phyloP scores from a whole-genome alignment of 352 stramenopile species.

The Phytophthora europaea region DNA sequence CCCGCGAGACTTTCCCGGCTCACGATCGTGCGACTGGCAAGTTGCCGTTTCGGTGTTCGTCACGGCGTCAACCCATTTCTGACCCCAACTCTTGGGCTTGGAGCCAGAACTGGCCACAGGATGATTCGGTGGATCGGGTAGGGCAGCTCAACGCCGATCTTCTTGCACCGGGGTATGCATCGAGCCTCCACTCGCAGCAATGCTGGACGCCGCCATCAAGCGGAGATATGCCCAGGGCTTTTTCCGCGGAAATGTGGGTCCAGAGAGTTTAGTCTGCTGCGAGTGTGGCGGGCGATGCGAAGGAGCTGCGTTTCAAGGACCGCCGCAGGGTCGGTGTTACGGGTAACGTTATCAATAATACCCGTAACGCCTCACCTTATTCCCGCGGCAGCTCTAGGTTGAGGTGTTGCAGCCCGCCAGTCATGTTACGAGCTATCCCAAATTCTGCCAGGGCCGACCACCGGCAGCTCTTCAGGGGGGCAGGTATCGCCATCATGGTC shows the following conservation, averaged over 20 bases:
- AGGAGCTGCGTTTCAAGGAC: too few relatives aligned
- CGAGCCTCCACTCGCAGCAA: neutral
- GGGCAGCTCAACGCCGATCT: neutral
- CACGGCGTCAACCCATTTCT: slow-evolving; percentile 16
- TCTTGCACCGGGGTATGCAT: neutral
- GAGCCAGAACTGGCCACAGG: slow-evolving; percentile 5
- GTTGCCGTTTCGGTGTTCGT: slow-evolving; percentile 23
- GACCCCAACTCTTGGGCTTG: slow-evolving; percentile 4
- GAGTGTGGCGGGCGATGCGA: too few relatives aligned
- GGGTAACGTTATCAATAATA: neutral
- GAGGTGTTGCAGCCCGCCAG: neutral
- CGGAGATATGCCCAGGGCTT: slow-evolving; percentile 2
- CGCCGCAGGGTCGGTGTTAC: too few relatives aligned
- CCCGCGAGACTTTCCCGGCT: neutral
- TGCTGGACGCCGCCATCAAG: neutral
- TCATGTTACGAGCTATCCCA: neutral
- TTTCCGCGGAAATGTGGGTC: neutral
- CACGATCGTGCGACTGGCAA: slow-evolving; percentile 9
- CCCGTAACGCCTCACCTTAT: neutral
- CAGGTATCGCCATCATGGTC: neutral
- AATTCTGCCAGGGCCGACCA: neutral
- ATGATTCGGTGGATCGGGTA: neutral
- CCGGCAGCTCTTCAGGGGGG: neutral
- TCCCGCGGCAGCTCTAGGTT: neutral
- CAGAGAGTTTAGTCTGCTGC: neutral